A percentile compares a stretch with the other conserved stretches of the same genome.
Conservation (phyloP, 306 rosid species). For the Sophora flavescens region DNA sequence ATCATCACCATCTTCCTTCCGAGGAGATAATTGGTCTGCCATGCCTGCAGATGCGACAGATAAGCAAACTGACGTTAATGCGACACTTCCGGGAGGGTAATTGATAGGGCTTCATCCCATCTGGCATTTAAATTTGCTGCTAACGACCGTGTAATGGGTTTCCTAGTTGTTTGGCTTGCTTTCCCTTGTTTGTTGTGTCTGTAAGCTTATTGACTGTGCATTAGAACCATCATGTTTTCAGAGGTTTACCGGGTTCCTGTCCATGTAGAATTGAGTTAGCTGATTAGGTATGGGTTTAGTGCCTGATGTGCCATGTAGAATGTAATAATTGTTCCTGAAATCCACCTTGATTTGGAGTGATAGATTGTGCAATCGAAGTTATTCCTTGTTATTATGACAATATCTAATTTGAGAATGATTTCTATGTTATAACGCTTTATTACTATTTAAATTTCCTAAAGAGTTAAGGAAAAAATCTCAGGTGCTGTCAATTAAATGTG, state of each 20-base stretch:
- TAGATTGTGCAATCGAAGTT: constrained; percentile 51
- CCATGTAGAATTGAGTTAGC: constrained; percentile 53
- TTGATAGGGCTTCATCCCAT: constrained; percentile 3
- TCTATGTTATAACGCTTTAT: too few relatives aligned
- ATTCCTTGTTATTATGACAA: constrained; percentile 13
- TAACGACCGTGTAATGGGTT: constrained; percentile 51
- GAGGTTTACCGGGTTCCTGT: constrained; percentile 38
- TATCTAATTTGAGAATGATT: constrained; percentile 29
- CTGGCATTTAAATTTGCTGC: constrained; percentile 46
- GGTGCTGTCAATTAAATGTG: too few relatives aligned
- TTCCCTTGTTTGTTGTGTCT: constrained; percentile 55
- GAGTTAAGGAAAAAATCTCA: too few relatives aligned
- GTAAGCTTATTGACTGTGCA: constrained; percentile 49
- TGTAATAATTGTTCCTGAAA: constrained; percentile 53
- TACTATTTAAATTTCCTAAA: background rate
- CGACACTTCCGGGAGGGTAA: constrained; percentile 71
- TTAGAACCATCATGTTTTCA: constrained; percentile 43
- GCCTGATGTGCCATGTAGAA: constrained; percentile 54
- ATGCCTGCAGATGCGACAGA: constrained; percentile 63
- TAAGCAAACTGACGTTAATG: constrained; percentile 75
- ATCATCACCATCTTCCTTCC: constrained; percentile 64
- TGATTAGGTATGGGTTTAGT: constrained; percentile 53
- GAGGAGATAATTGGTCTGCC: constrained; percentile 78
- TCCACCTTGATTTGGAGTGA: constrained; percentile 51
- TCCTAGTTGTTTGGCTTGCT: constrained; percentile 44